These are phyloP conservation scores for Marchantia polymorpha DNA, from an alignment of 225 moss, liverwort and hornwort genomes.

Conservation along the genomic window DNA sequence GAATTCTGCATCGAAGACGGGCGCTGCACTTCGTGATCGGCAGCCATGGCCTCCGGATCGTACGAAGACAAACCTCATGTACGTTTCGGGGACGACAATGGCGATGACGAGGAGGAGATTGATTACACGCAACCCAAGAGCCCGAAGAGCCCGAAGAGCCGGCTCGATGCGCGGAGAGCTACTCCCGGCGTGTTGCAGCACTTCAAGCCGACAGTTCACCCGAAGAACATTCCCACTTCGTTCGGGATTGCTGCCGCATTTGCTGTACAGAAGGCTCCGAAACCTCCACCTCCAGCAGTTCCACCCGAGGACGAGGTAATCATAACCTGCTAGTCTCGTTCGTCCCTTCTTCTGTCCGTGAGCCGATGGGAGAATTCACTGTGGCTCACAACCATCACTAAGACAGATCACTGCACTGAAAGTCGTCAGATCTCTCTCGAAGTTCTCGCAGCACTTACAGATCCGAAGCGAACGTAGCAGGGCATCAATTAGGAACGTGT, in stretches of 20 bases:
- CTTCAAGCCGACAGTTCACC: constrained; percentile 25
- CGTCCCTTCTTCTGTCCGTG: neutral
- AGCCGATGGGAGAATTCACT: no score
- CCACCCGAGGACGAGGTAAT: constrained; percentile 43
- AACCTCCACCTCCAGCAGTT: constrained; percentile 18
- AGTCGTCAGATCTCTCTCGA: no score
- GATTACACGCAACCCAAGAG: constrained; percentile 24
- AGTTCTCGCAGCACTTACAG: no score
- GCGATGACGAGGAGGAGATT: constrained; percentile 11
- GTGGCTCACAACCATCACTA: no score
- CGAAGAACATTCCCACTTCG: constrained; percentile 19
- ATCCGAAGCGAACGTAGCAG: no score
- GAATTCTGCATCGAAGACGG: neutral
- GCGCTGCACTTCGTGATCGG: neutral
- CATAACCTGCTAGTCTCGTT: neutral
- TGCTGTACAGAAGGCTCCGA: constrained; percentile 6
- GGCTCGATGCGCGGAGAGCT: constrained; percentile 35
- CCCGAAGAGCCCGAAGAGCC: constrained; percentile 15
- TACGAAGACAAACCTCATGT: constrained; percentile 39
- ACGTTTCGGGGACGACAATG: constrained; percentile 22
- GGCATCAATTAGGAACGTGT: no score
- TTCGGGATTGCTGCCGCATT: constrained; percentile 41
- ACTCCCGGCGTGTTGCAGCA: constrained; percentile 35
- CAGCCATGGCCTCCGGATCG: constrained; percentile 35
- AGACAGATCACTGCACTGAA: no score